Base-by-base conservation (phyloP, 345 rosid genomes). In the Corchorus olitorius region DNA sequence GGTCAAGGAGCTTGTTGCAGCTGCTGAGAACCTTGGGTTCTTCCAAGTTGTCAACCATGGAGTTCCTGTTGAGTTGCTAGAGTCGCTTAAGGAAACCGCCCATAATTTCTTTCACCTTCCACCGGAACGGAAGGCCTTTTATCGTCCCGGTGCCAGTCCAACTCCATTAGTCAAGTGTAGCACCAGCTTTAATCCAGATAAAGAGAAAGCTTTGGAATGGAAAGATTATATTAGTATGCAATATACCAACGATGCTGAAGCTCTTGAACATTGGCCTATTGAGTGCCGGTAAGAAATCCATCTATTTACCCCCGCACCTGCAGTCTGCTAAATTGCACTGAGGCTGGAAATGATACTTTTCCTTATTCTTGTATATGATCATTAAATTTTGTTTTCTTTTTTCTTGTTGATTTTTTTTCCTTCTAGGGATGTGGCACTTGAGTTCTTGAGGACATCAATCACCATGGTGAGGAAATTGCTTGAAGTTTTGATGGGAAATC, bases 161-260 rank as follows among this genome's bases (percentile, higher is more conserved):
- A 88, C 80, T 78, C 87, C 84, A 17, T 75, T 82, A 65, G 91
- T 89, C 55, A 89, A 80, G 72, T 89, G 85, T n/a, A 83, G 88
- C 9, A 89, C 93, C 0, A 89, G 93, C 72, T 87, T 89, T 49
- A 86, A 80, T 65, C 91, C 93, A 0, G 86, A 88, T 46, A 89
- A 89, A 69, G 89, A 89, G 81, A 80, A 74, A 70, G 88, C 89
- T 1, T 77, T 87, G 74, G 93, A 89, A 79, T 89, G 91, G 93
- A 89, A 89, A 59, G 93, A 87, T 66, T 89, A 89, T 56, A 70
- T 89, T 58, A 86, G 86, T 77, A 83, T 88, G 88, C 60, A 33
- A 4, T 89, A 89, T 61, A 89, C 89, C 49, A 82, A 70, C 64
- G 90, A 89, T 77, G 75, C 15, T 17, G 93, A 88, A n/a, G 93